These are phyloP conservation scores for Cyphellophora attinorum DNA, from an alignment of 2,329 filamentous ascomycete genomes.

Conservation along the genomic window DNA sequence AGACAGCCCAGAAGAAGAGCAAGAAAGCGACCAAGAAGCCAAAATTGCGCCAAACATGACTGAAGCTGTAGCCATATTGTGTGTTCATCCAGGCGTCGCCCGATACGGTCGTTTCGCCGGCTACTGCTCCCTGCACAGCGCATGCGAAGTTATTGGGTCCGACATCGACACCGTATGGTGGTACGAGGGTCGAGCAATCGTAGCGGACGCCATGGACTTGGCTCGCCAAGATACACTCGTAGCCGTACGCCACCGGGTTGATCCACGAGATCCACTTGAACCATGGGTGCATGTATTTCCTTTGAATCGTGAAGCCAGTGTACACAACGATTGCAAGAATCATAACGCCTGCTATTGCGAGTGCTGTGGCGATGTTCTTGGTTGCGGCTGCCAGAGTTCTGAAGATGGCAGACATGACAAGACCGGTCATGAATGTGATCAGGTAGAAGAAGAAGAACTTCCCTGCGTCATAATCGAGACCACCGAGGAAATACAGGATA, in stretches of 20 bases:
- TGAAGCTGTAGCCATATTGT: slow-evolving; percentile 40
- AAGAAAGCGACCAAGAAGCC: slow-evolving; percentile 60
- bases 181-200: slow-evolving; percentile 11
- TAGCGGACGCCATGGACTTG: slow-evolving; percentile 25
- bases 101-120: slow-evolving; percentile 42
- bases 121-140: slow-evolving; percentile 41
- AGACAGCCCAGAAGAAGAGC: slow-evolving; percentile 50
- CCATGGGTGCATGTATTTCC: slow-evolving; percentile 51
- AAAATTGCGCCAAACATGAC: slow-evolving; percentile 58
- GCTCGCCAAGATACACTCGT: slow-evolving; percentile 49
- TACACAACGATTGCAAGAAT: slow-evolving; percentile 52
- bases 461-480: slow-evolving; percentile 62
- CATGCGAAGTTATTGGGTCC: slow-evolving; percentile 42
- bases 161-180: slow-evolving; percentile 17
- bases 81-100: slow-evolving; percentile 48
- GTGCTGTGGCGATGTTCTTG: slow-evolving; percentile 45
- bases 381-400: slow-evolving; percentile 47
- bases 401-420: slow-evolving; percentile 50
- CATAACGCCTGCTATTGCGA: slow-evolving; percentile 46
- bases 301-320: slow-evolving; percentile 56
- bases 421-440: slow-evolving; percentile 49
- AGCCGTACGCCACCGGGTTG: slow-evolving; percentile 57
- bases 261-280: slow-evolving; percentile 59
- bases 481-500: slow-evolving; percentile 77
- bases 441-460: slow-evolving; percentile 81